phyloP scores from a whole-genome alignment of 2,329 filamentous ascomycete genomes.

The Harringtonia aguacate region DNA sequence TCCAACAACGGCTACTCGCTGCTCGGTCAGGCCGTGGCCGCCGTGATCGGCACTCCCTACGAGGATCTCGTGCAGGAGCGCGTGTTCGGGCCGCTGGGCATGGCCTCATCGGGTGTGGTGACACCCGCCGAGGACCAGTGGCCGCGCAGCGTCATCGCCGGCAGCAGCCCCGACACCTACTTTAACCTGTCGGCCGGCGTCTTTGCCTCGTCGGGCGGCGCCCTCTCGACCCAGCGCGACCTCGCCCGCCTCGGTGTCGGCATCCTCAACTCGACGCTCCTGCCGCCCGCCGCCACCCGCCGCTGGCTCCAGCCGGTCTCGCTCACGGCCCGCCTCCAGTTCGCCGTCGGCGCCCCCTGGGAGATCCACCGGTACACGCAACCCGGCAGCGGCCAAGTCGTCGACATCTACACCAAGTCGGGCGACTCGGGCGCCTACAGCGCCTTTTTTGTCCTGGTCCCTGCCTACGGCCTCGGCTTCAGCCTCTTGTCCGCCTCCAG shows the following conservation, averaged over 20 bases:
- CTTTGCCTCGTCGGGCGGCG: constrained; percentile 2
- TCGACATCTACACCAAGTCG: constrained; percentile 36
- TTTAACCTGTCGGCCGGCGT: constrained; percentile 2
- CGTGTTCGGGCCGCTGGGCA: constrained; percentile 29
- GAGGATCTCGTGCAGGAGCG: constrained; percentile 25
- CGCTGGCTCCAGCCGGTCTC: constrained; percentile 33
- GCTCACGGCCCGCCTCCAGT: constrained; percentile 24
- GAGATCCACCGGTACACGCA: constrained; percentile 31
- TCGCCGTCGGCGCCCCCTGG: constrained; percentile 33
- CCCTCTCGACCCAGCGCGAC: constrained; percentile 17
- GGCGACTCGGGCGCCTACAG: constrained; percentile 32
- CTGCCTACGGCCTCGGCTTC: constrained; percentile 33
- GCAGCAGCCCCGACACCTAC: not conserved
- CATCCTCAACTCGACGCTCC: constrained; percentile 30
- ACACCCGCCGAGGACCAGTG: not conserved
- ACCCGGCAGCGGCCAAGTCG: constrained; percentile 22
- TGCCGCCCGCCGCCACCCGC: constrained; percentile 26
- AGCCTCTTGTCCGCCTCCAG: constrained; percentile 23
- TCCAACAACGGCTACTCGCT: constrained; percentile 35
- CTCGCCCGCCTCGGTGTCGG: constrained; percentile 28
- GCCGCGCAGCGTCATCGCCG: constrained; percentile 3
- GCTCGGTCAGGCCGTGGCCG: constrained; percentile 33
- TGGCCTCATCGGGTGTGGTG: constrained; percentile 17
- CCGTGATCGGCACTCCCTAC: constrained; percentile 27
- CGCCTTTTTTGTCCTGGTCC: constrained; percentile 27